Conservation (phyloP, 495 filamentous ascomycete genomes). For the Schizothecium vesticola region DNA sequence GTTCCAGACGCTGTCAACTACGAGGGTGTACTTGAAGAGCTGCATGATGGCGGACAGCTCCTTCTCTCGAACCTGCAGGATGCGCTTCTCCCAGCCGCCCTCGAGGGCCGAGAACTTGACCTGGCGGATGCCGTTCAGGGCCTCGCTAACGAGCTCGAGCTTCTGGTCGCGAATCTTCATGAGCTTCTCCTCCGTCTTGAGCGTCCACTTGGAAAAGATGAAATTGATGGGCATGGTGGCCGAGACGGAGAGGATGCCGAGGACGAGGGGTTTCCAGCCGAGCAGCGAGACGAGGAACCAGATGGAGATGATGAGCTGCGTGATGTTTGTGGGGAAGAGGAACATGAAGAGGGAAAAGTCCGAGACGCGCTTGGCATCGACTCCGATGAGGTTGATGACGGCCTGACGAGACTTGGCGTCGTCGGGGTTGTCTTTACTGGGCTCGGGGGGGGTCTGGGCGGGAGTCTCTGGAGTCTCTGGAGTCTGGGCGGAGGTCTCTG, state of each 20-base stretch:
- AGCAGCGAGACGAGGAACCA: slow-evolving; percentile 59
- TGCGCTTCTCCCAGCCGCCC: slow-evolving; percentile 63
- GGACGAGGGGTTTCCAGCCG: slow-evolving; percentile 59
- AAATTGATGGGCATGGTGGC: slow-evolving; percentile 60
- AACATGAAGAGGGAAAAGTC: slow-evolving; percentile 61
- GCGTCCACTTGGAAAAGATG: slow-evolving; percentile 57
- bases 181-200: slow-evolving; percentile 54
- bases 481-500: background rate
- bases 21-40: slow-evolving; percentile 50
- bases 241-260: slow-evolving; percentile 55
- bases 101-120: slow-evolving; percentile 79
- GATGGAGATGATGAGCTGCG: slow-evolving; percentile 56
- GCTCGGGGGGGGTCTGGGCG: too few species aligned
- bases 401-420: slow-evolving; percentile 53
- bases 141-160: slow-evolving; percentile 67
- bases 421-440: background rate
- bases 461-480: background rate
- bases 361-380: slow-evolving; percentile 65
- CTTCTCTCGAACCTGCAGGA: slow-evolving; percentile 51
- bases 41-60: slow-evolving; percentile 60
- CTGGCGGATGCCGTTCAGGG: slow-evolving; percentile 70
- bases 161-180: slow-evolving; percentile 74
- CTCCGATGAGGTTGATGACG: slow-evolving; percentile 66
- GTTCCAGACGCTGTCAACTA: slow-evolving; percentile 61
- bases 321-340: slow-evolving; percentile 47